Evolutionary conservation across 2,329 filamentous ascomycete genomes (phyloP).

Genomic region (Xenoacremonium recifei): DNA sequence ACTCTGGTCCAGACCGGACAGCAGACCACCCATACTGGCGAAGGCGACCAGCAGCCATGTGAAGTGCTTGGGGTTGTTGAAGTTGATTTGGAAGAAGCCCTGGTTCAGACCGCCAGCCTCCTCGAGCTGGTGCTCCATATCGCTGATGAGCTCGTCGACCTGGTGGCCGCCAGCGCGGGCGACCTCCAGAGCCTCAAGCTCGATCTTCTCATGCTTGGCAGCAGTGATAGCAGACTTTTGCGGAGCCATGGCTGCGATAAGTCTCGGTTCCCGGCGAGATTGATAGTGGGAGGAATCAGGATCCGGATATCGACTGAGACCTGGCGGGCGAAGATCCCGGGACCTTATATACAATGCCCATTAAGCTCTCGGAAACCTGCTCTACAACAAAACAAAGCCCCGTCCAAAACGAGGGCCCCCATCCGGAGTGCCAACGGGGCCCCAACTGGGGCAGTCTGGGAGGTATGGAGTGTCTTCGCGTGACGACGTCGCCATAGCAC

Average conservation of each 20-base stretch:
- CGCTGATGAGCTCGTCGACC: constrained; percentile 38
- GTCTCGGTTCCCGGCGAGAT: too few species aligned
- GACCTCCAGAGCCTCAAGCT: constrained; percentile 35
- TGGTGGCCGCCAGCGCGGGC: constrained; percentile 33
- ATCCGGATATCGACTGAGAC: too few species aligned
- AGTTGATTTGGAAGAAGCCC: constrained; percentile 53
- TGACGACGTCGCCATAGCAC: not conserved
- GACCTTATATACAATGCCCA: too few species aligned
- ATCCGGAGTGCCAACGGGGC: not conserved
- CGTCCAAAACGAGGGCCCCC: too few species aligned
- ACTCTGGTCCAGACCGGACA: constrained; percentile 71
- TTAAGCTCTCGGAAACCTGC: too few species aligned
- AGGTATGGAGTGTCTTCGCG: not conserved
- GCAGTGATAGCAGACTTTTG: not conserved
- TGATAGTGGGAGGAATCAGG: too few species aligned
- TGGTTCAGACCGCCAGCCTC: constrained; percentile 30
- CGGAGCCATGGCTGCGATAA: too few species aligned
- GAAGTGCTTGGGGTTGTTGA: constrained; percentile 62
- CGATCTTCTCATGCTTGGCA: constrained; percentile 24
- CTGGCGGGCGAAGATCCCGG: too few species aligned
- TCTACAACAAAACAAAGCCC: too few species aligned
- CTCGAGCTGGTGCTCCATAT: constrained; percentile 42
- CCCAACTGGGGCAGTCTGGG: not conserved
- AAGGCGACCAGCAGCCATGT: constrained; percentile 70
- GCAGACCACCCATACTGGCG: constrained; percentile 70